Evolutionary conservation across 371 early-diverging fungal genomes (phyloP).

Genomic region (Mucor irregularis): DNA sequence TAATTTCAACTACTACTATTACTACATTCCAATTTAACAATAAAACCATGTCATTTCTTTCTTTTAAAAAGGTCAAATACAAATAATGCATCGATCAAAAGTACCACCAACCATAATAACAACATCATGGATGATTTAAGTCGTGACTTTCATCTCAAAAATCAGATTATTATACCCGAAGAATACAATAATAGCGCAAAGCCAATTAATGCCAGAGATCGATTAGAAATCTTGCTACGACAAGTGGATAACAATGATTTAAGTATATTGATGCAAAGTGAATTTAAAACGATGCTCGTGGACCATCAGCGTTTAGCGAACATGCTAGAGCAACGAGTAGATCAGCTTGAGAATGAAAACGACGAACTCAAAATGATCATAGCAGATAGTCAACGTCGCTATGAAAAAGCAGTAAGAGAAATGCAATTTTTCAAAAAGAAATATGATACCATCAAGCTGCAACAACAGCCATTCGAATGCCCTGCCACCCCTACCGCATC

Average conservation of each 20-base stretch:
- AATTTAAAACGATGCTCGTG: slow-evolving; percentile 23
- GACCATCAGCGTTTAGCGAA: slow-evolving; percentile 36
- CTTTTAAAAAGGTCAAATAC: background rate
- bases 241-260: slow-evolving; percentile 24
- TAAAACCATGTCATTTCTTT: slow-evolving; percentile 7
- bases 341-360: slow-evolving; percentile 30
- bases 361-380: slow-evolving; percentile 26
- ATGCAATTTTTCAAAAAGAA: slow-evolving; percentile 50
- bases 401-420: slow-evolving; percentile 52
- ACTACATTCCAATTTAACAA: background rate
- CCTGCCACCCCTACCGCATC: too few species aligned
- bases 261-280: slow-evolving; percentile 21
- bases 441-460: slow-evolving; percentile 26
- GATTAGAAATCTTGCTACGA: slow-evolving; percentile 14
- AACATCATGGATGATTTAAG: slow-evolving; percentile 5
- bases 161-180: background rate
- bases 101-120: background rate
- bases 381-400: slow-evolving; percentile 35
- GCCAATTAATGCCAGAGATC: slow-evolving; percentile 9
- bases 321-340: slow-evolving; percentile 29
- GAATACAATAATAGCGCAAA: background rate
- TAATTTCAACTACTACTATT: background rate
- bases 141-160: slow-evolving; percentile 15
- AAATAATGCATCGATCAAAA: background rate
- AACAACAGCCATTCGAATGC: background rate